Evolutionary conservation across 768 basidiomycete genomes (phyloP), one percentile per base, ranked within the genome.

Genomic region (Amanita inopinata): DNA sequence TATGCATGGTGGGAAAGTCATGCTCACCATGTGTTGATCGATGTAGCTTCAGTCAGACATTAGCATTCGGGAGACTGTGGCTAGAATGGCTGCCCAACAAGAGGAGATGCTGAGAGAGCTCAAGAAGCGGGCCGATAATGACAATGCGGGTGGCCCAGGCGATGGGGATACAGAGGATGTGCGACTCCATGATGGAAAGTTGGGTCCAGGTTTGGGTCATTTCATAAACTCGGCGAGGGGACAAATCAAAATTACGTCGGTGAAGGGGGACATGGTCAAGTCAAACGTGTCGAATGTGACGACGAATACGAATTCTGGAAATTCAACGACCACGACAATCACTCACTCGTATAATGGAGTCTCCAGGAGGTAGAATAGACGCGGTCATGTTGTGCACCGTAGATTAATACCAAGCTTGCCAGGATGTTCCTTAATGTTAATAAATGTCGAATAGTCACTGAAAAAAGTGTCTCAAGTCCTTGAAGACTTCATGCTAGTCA

Each of bases 11-110:
- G 8, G 7, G 19, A 6, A 6, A 12, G 7, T 28, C 27, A 6
- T 12, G 27, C 27, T 28, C 27, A 12, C 27, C 27, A 28, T 6
- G 6, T 28, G 27, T 12, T 12, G 17, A 33, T 15, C 17, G 32
- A 33, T 33, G 15, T 19, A 46, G 45, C 32, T 46, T 22, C 37
- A 46, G 27, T 24, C 45, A 10, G 37, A 46, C 18, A 46, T 46
- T 24, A 40, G 37, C 15, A 27, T 46, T 19, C 45, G 38, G 2
- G 45, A 46, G 3, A 39, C 37, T 12, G 38, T 40, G 9, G 18
- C 36, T 11, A 38, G 36, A 12, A 17, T 46, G 19, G 38, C 35
- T 4, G 25, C 36, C 14, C 36, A 46, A 18, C 45, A 46, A 23
- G 37, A 20, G 20, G 45, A 46, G 11, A 38, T 46, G 20, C 32